phyloP scores from a whole-genome alignment of 192 early-diverging fungal species.

The Umbelopsis vinacea region DNA sequence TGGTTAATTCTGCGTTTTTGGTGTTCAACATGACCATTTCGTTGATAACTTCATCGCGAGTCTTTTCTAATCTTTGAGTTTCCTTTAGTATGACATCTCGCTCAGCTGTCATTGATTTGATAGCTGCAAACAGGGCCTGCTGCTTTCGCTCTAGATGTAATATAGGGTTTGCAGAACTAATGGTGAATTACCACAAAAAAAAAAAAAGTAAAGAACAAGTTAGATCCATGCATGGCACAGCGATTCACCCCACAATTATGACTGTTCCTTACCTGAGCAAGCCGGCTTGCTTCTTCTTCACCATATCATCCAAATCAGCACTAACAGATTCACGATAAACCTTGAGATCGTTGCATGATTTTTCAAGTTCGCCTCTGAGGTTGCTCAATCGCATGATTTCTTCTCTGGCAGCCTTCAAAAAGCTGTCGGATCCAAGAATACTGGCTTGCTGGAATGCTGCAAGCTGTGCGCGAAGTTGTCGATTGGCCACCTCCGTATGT shows the following conservation, averaged over 20 bases:
- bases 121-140: slow-evolving; percentile 46
- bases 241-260: too few relatives aligned
- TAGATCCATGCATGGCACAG: too few relatives aligned
- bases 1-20: slow-evolving; percentile 56
- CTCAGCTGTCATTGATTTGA: slow-evolving; percentile 51
- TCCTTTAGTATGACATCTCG: slow-evolving; percentile 50
- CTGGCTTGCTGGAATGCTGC: slow-evolving; percentile 21
- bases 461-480: slow-evolving; percentile 37
- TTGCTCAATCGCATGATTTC: slow-evolving; percentile 36
- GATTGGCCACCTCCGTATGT: slow-evolving; percentile 28
- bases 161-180: slow-evolving; percentile 16
- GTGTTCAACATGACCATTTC: slow-evolving; percentile 57
- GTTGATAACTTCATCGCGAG: slow-evolving; percentile 55
- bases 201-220: too few relatives aligned
- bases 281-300: slow-evolving; percentile 45
- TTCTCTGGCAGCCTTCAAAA: slow-evolving; percentile 23
- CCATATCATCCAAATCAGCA: slow-evolving; percentile 40
- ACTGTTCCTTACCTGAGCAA: slow-evolving; percentile 35
- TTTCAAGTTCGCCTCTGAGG: slow-evolving; percentile 34
- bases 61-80: slow-evolving; percentile 45
- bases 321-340: slow-evolving; percentile 35
- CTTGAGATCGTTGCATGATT: slow-evolving; percentile 37
- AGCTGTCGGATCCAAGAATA: slow-evolving; percentile 14
- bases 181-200: too few relatives aligned
- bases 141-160: slow-evolving; percentile 48